Base-by-base conservation (phyloP, 2,329 filamentous ascomycete genomes). In the Ilyonectria sp. region DNA sequence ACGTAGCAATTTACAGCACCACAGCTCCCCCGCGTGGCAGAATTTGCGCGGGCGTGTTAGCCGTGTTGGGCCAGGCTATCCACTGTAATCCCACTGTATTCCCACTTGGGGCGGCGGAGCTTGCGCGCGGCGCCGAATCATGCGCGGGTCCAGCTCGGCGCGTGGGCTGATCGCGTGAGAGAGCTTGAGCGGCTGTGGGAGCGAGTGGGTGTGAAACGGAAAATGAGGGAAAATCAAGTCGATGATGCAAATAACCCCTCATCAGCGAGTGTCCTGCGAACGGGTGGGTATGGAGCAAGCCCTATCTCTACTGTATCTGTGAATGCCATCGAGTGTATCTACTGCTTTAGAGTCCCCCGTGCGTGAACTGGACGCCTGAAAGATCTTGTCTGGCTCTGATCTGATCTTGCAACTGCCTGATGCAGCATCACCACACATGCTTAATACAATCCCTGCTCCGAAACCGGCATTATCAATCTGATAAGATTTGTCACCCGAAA, bases 381-480 rank as follows among this genome's bases (percentile, higher is more conserved):
- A 11, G 31, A 33, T 11, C 31, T 19, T 17, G 17, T 43, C 40
- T 43, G 15, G 5, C 6, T 3, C 6, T 17, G 40, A 43, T 43
- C 3, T 33, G 29, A 33, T 35, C 33, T 19, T 21, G n/a, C 3
- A 8, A 4, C 7, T 33, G 33, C 33, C 11, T 40, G 33, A 9
- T 33, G 11, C 13, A 17, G 35, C 17, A n/a, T 43, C 40, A n/a
- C 6, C 40, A 43, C 15, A 43, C n/a, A 23, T 23, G 40, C 40
- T 43, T n/a, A 7, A n/a, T 3, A n/a, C 21, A 33, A 21, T 43
- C 55, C 56, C 37, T 57, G 47, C 26, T 57, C 67, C 67, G 63
- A 69, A 52, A 57, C 56, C 60, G 64, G 67, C 29, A 59, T 71
- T 70, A 73, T 73, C 71, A 63, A 69, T 71, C 71, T 73, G 71